Evolutionary conservation across 2,329 filamentous ascomycete species (phyloP), one percentile per base, ranked within the genome.

Genomic region (Bimuria novae-zelandiae): DNA sequence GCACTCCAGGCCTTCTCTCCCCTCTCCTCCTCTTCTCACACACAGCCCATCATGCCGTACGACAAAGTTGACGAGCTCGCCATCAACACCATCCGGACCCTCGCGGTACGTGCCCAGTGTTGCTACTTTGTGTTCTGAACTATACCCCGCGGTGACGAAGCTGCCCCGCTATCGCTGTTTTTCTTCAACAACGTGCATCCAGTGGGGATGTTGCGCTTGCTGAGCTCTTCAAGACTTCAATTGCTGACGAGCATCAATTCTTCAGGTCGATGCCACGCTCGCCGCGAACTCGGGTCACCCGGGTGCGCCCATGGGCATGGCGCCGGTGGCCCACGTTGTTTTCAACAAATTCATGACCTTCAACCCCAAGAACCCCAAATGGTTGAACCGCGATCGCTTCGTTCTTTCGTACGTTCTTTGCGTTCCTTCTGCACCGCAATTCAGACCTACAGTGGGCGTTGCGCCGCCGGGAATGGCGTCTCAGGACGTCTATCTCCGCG

Each of bases 291-390:
- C 93, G 63, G 94, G 94, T 76, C 94, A 99, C 82, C 94, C 94
- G 72, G 94, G 94, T 84, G 94, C 94, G 77, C 94, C 94, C 72
- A 99, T 99, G 94, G 87, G 85, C 75, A 84, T 97, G 90, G 94
- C 94, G 73, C 93, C 94, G 59, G 87, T 92, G 73, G 88, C 94
- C 77, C 94, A 97, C 84, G 91, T 97, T 72, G 86, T 99, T 63
- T 99, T 90, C 83, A 96, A 96, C 86, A 95, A 94, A 79, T 95
- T 97, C 84, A 91, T 99, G 91, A 95, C 81, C 77, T 99, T 97
- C 86, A 99, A 97, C 88, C 94, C 94, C 71, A 95, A 97, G 88
- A 97, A 96, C 86, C 90, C 94, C 69, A 84, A 91, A 63, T 99
- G 92, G 92, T 73, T 94, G 70, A 97, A 97, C 86, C 89, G 94